A percentile compares a stretch with the other conserved stretches of the same genome.
Conservation (phyloP, 2,329 filamentous ascomycete species). For the Aspergillus bombycis region DNA sequence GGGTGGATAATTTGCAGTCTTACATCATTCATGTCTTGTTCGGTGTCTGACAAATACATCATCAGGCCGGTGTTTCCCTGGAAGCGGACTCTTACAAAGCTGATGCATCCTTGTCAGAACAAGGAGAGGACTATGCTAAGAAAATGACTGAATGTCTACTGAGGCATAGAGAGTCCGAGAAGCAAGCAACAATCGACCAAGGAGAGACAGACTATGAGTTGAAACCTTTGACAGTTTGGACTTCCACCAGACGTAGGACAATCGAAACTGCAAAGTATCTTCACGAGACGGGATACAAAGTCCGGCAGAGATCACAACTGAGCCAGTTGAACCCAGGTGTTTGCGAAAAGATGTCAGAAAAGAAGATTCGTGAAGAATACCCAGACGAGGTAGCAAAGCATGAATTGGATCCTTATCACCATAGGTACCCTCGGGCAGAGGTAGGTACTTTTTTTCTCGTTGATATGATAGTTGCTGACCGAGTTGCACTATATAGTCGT, state of each 20-base stretch:
- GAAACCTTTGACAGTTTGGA: conserved; percentile 89
- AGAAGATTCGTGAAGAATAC: conserved; percentile 76
- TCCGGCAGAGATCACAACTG: conserved; percentile 92
- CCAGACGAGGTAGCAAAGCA: conserved; percentile 93
- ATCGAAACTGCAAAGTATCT: conserved; percentile 86
- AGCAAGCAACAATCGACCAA: conserved; percentile 67
- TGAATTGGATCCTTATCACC: conserved; percentile 92
- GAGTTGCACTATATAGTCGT: conserved; percentile 65
- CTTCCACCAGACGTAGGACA: conserved; percentile 85
- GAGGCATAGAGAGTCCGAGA: conserved; percentile 81
- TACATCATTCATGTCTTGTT: background rate
- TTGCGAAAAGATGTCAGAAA: conserved; percentile 89
- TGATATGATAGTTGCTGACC: conserved; percentile 4
- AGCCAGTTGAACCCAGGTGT: conserved; percentile 96
- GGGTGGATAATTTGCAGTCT: conserved; percentile 20
- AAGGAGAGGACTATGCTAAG: conserved; percentile 77
- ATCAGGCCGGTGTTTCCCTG: conserved; percentile 73
- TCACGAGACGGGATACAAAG: conserved; percentile 77
- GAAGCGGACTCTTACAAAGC: conserved; percentile 91
- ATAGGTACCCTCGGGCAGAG: conserved; percentile 92
- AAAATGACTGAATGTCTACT: conserved; percentile 85
- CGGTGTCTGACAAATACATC: conserved; percentile 20
- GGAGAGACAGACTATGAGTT: conserved; percentile 70
- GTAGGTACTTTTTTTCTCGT: conserved; percentile 50
- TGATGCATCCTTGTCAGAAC: conserved; percentile 79